phyloP scores from a whole-genome alignment of 2,329 filamentous ascomycete species.

The Juglanconis sp. region DNA sequence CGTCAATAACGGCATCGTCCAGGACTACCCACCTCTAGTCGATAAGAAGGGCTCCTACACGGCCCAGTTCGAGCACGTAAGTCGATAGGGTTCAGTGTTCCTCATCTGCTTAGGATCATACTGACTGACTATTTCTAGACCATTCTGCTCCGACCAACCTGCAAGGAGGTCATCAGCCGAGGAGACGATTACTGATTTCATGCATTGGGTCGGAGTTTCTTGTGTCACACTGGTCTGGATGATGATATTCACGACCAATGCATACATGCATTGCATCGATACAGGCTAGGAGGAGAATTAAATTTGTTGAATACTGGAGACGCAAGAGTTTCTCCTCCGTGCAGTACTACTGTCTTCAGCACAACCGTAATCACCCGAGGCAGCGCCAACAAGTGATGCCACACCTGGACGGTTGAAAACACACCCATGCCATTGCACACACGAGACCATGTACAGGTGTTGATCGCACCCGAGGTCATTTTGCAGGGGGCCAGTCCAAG shows the following conservation, averaged over 20 bases:
- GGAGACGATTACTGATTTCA: constrained; percentile 72
- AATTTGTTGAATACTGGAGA: background rate
- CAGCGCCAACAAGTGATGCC: too few relatives aligned
- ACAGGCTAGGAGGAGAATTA: background rate
- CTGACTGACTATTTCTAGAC: constrained; percentile 47
- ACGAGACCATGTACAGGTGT: too few relatives aligned
- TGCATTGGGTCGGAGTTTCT: background rate
- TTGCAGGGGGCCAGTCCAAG: too few relatives aligned
- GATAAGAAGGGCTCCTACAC: constrained; percentile 95
- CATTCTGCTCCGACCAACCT: constrained; percentile 71
- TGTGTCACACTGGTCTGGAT: background rate
- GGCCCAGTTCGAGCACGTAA: constrained; percentile 90
- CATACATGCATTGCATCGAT: background rate
- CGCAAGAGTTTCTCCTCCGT: background rate
- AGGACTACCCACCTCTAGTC: constrained; percentile 83
- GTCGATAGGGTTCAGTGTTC: constrained; percentile 31
- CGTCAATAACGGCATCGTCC: constrained; percentile 77
- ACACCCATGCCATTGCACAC: too few relatives aligned
- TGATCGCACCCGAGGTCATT: too few relatives aligned
- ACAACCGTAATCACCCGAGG: too few relatives aligned
- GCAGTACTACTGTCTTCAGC: too few relatives aligned
- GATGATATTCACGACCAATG: background rate
- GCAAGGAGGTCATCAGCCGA: constrained; percentile 84
- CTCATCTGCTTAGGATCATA: background rate
- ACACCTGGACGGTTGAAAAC: too few relatives aligned